Percentiles rank a stretch among this genome's conserved stretches.
These are phyloP conservation scores for Choanephora cucurbitarum DNA, from an alignment of 371 early-diverging fungal genomes.

Conservation along the genomic window DNA sequence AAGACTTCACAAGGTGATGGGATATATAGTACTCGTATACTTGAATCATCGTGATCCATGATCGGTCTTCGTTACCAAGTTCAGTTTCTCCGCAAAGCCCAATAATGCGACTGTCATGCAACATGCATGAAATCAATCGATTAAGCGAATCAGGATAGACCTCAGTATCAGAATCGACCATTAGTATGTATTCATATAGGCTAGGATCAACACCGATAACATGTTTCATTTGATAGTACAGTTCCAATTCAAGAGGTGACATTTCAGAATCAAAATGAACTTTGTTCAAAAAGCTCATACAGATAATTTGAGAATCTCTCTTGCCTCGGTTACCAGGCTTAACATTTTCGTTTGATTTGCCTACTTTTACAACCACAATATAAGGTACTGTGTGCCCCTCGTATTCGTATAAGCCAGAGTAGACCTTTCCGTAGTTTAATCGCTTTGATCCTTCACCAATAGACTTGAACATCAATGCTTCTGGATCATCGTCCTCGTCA, in stretches of 20 bases:
- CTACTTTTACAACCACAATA: conserved; percentile 91
- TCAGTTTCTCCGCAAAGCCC: conserved; percentile 87
- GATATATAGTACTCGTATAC: conserved; percentile 96
- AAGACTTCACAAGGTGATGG: conserved; percentile 92
- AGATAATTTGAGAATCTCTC: conserved; percentile 96
- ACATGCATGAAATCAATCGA: conserved; percentile 74
- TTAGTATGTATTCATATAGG: conserved; percentile 86
- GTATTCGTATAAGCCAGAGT: conserved; percentile 87
- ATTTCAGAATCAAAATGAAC: conserved; percentile 91
- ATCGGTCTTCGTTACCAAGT: conserved; percentile 73
- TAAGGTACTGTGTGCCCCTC: conserved; percentile 74
- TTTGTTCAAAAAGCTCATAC: conserved; percentile 95
- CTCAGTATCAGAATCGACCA: conserved; percentile 97
- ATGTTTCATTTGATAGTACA: conserved; percentile 85
- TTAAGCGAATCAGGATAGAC: conserved; percentile 77
- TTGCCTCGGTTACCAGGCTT: conserved; percentile 97
- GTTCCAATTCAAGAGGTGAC: conserved; percentile 92
- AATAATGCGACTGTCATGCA: conserved; percentile 75
- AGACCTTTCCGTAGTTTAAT: conserved; percentile 89
- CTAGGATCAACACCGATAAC: conserved; percentile 83
- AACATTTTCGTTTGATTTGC: conserved; percentile 73
- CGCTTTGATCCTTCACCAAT: conserved; percentile 86
- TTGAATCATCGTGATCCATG: conserved; percentile 93
- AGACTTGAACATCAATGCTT: conserved; percentile 79
- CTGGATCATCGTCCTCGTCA: conserved; percentile 45